These are phyloP conservation scores for Trichoderma semiorbis DNA, from an alignment of 2,329 filamentous ascomycete species.

Conservation along the genomic window DNA sequence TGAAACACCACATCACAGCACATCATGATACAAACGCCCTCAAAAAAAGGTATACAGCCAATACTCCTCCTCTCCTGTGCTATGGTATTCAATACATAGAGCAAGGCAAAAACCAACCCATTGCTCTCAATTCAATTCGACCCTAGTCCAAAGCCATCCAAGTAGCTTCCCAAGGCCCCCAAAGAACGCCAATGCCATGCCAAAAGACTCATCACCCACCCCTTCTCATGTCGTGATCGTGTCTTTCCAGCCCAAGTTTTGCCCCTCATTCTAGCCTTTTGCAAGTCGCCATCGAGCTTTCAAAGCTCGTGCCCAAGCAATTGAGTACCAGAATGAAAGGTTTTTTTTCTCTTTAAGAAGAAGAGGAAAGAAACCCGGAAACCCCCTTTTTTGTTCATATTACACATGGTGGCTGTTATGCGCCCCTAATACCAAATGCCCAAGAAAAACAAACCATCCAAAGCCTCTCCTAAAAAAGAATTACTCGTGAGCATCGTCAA, in stretches of 20 bases:
- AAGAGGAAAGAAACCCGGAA: not conserved
- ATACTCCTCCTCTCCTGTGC: not conserved
- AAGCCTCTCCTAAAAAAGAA: constrained; percentile 12
- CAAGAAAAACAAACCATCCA: constrained; percentile 1
- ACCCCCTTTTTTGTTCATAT: not conserved
- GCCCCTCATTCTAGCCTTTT: not conserved
- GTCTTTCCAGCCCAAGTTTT: not conserved
- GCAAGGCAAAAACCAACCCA: not conserved
- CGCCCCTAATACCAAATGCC: constrained; percentile 3
- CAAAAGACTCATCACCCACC: constrained; percentile 13
- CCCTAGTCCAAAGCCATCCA: not conserved
- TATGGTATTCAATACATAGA: constrained; percentile 16
- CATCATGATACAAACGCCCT: not conserved
- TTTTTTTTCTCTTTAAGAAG: not conserved
- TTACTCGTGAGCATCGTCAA: constrained; percentile 41
- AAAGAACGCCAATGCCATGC: constrained; percentile 23
- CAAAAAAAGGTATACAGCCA: constrained; percentile 11
- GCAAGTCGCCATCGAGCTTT: not conserved
- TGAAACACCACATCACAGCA: not conserved
- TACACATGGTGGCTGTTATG: constrained; percentile 5
- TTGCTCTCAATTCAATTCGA: not conserved
- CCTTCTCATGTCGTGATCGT: not conserved
- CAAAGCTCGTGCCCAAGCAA: constrained; percentile 5
- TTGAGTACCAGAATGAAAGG: not conserved
- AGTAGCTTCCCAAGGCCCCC: not conserved